Percentiles rank a stretch among this genome's conserved stretches.
These are phyloP conservation scores for Acanthamoeba healyi DNA, from an alignment of 208 protist genomes.

Conservation along the genomic window DNA sequence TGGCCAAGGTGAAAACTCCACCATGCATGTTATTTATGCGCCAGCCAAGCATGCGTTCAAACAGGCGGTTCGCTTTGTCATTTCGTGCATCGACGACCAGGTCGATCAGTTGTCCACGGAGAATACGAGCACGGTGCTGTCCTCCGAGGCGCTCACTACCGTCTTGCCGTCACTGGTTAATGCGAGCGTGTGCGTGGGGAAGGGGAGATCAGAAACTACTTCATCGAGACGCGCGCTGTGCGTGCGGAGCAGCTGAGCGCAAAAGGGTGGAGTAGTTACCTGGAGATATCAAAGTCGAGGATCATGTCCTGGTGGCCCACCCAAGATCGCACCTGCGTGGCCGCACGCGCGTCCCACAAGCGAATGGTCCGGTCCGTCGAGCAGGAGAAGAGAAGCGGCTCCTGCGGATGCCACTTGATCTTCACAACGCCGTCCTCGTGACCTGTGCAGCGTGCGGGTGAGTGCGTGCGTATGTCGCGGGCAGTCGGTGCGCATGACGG, in stretches of 20 bases:
- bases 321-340: slow-evolving; percentile 19
- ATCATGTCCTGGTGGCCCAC: slow-evolving; percentile 57
- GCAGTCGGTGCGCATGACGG: too few species aligned
- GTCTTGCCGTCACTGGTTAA: slow-evolving; percentile 5
- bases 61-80: too few species aligned
- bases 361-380: slow-evolving; percentile 35
- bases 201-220: not conserved
- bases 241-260: too few species aligned
- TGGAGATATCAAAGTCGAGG: slow-evolving; percentile 60
- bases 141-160: slow-evolving; percentile 24
- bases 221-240: too few species aligned
- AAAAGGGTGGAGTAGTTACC: not conserved
- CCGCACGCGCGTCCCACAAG: slow-evolving; percentile 40
- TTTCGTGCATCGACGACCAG: too few species aligned
- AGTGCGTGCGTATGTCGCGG: not conserved
- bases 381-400: slow-evolving; percentile 56
- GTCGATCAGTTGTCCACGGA: not conserved
- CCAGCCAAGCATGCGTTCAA: too few species aligned
- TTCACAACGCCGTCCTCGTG: slow-evolving; percentile 55
- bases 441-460: not conserved
- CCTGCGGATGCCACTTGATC: slow-evolving; percentile 57
- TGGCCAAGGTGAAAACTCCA: too few species aligned
- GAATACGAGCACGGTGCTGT: slow-evolving; percentile 34
- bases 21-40: too few species aligned
- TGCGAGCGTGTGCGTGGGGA: not conserved